Conservation (phyloP, 75 land plant species). For the Pinus taeda region DNA sequence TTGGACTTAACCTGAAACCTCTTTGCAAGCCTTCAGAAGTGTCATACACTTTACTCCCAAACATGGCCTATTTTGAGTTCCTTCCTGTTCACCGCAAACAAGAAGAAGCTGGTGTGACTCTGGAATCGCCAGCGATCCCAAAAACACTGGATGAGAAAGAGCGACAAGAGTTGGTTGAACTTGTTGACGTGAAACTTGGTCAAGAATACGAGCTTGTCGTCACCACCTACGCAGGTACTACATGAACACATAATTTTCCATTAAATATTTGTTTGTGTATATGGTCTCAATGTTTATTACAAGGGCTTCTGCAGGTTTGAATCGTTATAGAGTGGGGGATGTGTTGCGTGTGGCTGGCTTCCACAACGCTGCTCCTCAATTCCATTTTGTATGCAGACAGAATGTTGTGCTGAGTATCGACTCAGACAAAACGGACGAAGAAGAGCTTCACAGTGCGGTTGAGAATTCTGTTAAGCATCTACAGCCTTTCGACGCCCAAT, state of each 20-base stretch:
- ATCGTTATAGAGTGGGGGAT: conserved; percentile 72
- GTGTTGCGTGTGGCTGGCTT: conserved; percentile 74
- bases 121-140: conserved; percentile 2
- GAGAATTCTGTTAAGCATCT: conserved; percentile 36
- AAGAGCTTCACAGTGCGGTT: conserved; percentile 63
- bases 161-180: conserved; percentile 42
- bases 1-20: conserved; percentile 30
- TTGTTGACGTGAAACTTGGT: conserved; percentile 69
- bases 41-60: conserved; percentile 30
- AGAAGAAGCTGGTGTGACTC: conserved; percentile 6
- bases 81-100: conserved; percentile 27
- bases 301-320: conserved; percentile 44
- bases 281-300: not conserved
- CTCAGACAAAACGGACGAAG: conserved; percentile 84
- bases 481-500: conserved; percentile 17
- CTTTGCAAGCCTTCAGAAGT: conserved; percentile 11
- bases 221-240: conserved; percentile 79
- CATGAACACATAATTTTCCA: not conserved
- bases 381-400: conserved; percentile 67
- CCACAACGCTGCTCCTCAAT: conserved; percentile 71
- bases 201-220: conserved; percentile 90
- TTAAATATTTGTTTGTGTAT: not conserved
- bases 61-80: conserved; percentile 41
- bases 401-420: conserved; percentile 79
- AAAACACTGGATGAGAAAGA: conserved; percentile 7